Base-by-base conservation (phyloP, 2,329 filamentous ascomycete species). In the Beauveria sp. region DNA sequence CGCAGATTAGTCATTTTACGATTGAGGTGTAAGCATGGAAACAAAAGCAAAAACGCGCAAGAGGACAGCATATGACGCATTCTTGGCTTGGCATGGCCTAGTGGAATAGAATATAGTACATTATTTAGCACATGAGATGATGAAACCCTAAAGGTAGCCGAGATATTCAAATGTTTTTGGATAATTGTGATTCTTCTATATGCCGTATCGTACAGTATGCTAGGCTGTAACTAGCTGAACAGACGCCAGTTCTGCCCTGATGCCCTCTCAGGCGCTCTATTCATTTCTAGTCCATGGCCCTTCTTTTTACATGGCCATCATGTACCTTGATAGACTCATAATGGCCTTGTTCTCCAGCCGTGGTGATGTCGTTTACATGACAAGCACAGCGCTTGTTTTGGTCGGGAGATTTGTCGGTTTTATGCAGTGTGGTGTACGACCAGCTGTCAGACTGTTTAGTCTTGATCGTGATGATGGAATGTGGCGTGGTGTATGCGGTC, bases 1-100 rank as follows among this genome's bases (percentile, higher is more conserved):
- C 85, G 64, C 86, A 89, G 72, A 89, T 89, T 69, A 88, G 85
- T 70, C 85, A 89, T 71, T 89, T 89, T 66, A 85, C 79, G 44
- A 88, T 89, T 67, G 85, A 88, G 68, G 84, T 89, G 62, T 87
- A 64, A 30, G 30, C 18, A 20, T 10, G 20, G 41, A 41, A 18
- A 34, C 14, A 41, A 18, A 4, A 20, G 34, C 5, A 41, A 34
- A 22, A 24, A 18, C 46, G 7, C 5, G 3, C 5, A 3, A 37
- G 16, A 18, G 8, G 26, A 30, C 9, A 22, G 20, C 3, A 34
- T 8, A 44, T 34, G 8, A 37, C n/a, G 5, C 8, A 24, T n/a
- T 14, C 3, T 37, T 16, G 12, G 12, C 34, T 37, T 37, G 34
- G 44, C 12, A 26, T 24, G 3, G 22, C 5, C n/a, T n/a, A 22